Evolutionary conservation across 257 asterid species (phyloP).

Genomic region (Nyctanthes arbortristis): DNA sequence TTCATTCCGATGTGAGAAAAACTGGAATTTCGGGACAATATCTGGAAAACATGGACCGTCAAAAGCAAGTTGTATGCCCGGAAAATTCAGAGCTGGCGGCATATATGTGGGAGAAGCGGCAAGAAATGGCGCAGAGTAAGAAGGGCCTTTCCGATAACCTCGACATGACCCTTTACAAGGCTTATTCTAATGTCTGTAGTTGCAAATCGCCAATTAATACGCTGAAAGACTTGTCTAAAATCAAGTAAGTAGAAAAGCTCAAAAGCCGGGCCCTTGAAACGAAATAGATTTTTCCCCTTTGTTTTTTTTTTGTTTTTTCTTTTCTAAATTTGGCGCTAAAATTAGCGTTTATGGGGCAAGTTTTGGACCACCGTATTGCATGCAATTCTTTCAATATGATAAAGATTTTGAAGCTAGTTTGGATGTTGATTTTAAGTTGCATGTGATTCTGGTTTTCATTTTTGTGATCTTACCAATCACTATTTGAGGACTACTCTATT

Average conservation of each 20-base stretch:
- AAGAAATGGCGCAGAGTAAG: conserved; percentile 62
- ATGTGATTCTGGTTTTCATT: too few relatives aligned
- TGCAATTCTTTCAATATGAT: not conserved
- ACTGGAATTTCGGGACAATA: not conserved
- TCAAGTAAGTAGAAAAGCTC: conserved; percentile 64
- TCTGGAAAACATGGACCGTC: conserved; percentile 42
- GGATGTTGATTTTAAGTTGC: not conserved
- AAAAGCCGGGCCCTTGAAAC: not conserved
- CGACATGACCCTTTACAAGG: conserved; percentile 64
- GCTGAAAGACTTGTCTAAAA: conserved; percentile 65
- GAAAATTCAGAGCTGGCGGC: conserved; percentile 73
- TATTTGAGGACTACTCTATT: too few relatives aligned
- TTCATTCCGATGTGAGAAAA: not conserved
- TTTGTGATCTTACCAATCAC: too few relatives aligned
- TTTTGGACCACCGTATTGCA: too few relatives aligned
- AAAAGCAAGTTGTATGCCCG: conserved; percentile 46
- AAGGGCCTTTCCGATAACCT: conserved; percentile 82
- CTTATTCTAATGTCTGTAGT: conserved; percentile 66
- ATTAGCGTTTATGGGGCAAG: too few relatives aligned
- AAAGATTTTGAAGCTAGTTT: not conserved
- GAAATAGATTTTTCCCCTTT: not conserved
- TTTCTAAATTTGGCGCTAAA: not conserved
- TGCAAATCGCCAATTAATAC: conserved; percentile 56
- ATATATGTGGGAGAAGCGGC: conserved; percentile 61
- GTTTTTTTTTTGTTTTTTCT: conserved; percentile 15